These are phyloP conservation scores for Diaporthe capsici DNA, from an alignment of 2,329 filamentous ascomycete species.

Conservation along the genomic window DNA sequence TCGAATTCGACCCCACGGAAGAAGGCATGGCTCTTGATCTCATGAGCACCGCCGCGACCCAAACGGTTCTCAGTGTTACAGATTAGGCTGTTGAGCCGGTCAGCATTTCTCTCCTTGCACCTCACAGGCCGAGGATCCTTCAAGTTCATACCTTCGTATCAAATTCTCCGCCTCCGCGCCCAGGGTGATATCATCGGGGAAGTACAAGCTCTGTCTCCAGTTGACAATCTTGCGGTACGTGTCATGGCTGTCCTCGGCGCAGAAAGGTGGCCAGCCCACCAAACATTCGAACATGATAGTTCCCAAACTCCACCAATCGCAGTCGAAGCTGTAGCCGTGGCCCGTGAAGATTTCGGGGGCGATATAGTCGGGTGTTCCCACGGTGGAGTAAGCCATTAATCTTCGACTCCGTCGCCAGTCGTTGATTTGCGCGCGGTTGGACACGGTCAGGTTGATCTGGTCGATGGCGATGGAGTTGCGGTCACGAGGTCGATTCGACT, in stretches of 20 bases:
- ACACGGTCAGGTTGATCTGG: slow-evolving; percentile 97
- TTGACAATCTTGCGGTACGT: slow-evolving; percentile 99
- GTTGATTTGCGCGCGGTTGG: slow-evolving; percentile 97
- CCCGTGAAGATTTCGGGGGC: slow-evolving; percentile 98
- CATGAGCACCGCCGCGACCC: slow-evolving; percentile 86
- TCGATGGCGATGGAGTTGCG: slow-evolving; percentile 96
- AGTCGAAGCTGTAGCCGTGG: slow-evolving; percentile 95
- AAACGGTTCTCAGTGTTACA: slow-evolving; percentile 95
- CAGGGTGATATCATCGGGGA: slow-evolving; percentile 87
- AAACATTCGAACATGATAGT: slow-evolving; percentile 99
- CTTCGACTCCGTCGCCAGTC: slow-evolving; percentile 97
- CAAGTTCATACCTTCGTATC: slow-evolving; percentile 81
- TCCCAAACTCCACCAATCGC: slow-evolving; percentile 99
- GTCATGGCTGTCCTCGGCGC: slow-evolving; percentile 96
- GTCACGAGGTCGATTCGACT: slow-evolving; percentile 80
- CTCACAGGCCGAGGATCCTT: neutral
- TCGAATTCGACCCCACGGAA: slow-evolving; percentile 98
- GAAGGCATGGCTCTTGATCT: slow-evolving; percentile 95
- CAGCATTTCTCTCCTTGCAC: neutral
- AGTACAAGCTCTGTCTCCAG: slow-evolving; percentile 95
- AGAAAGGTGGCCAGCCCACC: slow-evolving; percentile 99
- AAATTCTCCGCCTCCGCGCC: slow-evolving; percentile 91
- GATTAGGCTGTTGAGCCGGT: slow-evolving; percentile 76
- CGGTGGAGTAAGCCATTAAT: slow-evolving; percentile 97
- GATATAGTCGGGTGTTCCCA: slow-evolving; percentile 98